Evolutionary conservation across 345 rosid species (phyloP), one percentile per base, ranked within the genome.

Genomic region (Gossypium australe): DNA sequence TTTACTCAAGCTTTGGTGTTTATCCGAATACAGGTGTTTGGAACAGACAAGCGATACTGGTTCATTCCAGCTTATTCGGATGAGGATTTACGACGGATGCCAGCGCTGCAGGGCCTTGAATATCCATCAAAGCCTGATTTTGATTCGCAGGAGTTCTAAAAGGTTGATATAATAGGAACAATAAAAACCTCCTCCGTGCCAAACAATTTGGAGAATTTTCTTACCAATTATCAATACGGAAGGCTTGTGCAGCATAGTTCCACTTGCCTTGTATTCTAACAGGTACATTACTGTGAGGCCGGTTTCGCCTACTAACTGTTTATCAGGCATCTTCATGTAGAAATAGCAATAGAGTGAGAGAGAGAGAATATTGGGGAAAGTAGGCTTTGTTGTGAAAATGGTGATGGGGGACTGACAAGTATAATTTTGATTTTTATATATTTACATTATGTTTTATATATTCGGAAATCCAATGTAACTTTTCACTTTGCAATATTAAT

Each of bases 101-200:
- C 96, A 5, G 89, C 89, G n/a, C 97, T 95, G 78, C 94, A 91
- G 75, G 98, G 99, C 67, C 93, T 95, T 16, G 96, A 91, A 74
- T 95, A 89, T 72, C 98, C 98, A 58, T 90, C 90, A 4, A 92
- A 88, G 79, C 97, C 96, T 0, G 93, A 95, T 52, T 89, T 86
- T 56, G 94, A 84, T 81, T 87, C 93, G 1, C 89, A 91, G 71
- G 91, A 86, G 60, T 88, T 90, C 80, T 89, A 78, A 85, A 71
- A 80, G 49, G 47, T 87, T 10, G 24, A 58, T 9, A 58, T 8
- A 56, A 18, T 16, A 52, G 56, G 4, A 14, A 16, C 6, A 52
- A 55, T 18, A 79, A 83, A 71, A 80, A 63, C 55, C 44, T 22
- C n/a, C 61, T 49, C 22, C 58, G 7, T 8, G 69, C 57, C 78